Base-by-base conservation (phyloP, 345 rosid genomes). In the Raphanus raphanistrum region DNA sequence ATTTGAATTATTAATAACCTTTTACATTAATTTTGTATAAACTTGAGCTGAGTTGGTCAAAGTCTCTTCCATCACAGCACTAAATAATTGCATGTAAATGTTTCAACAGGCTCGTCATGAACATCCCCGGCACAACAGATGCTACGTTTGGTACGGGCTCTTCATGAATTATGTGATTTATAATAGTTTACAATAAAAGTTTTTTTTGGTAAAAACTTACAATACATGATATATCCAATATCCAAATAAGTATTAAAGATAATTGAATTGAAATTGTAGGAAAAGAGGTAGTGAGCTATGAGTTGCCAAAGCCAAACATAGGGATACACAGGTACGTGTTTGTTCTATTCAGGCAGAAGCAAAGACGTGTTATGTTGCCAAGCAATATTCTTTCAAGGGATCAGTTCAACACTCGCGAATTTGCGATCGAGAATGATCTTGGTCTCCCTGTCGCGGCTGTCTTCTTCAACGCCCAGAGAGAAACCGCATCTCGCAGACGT, bases 391-490 rank as follows among this genome's bases (percentile, higher is more conserved):
- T 84, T 75, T 84, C 89, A 7, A 82, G 90, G 63, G 86, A 87
- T 63, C 71, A 82, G 28, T 90, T 90, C 88, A 80, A 50, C 78
- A 84, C 92, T 29, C 84, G 89, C 60, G 65, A 70, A 33, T 88
- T 88, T 31, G 88, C 91, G 5, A 77, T 76, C 2, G 86, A 83
- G 15, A 74, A 85, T 65, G 91, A 82, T 45, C 87, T 90, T 0
- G 90, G 83, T n/a, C 90, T 84, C 32, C 96, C 96, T 45, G 96
- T 87, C 8, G 92, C 91, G 25, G 90, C 90, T 63, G 89, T 88
- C 73, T 90, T 87, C 82, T 90, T 90, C 79, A 87, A 90, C 72
- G 88, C 92, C 7, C 91, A 86, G 64, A 80, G 90, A 58, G 92
- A 88, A 73, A 87, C 92, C 15, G 96, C 92, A 8, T 84, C 90